These are phyloP conservation scores for Toxoplasma gondii DNA, from an alignment of 169 alveolate genomes.

Conservation along the genomic window DNA sequence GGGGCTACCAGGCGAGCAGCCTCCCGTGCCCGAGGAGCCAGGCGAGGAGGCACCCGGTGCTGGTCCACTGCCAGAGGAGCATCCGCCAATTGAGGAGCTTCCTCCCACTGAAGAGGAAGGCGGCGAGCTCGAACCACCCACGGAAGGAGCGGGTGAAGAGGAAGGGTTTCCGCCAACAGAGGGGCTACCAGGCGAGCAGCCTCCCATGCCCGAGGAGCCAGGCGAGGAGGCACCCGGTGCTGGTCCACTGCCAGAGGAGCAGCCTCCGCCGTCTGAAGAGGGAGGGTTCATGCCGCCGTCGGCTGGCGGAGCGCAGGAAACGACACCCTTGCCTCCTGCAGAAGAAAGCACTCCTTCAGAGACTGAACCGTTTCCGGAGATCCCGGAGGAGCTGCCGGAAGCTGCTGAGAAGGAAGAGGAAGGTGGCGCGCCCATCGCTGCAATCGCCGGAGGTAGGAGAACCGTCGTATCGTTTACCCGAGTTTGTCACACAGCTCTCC, in stretches of 20 bases:
- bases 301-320: not conserved
- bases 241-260: not conserved
- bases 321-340: not conserved
- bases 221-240: not conserved
- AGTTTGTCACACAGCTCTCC: no score
- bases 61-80: not conserved
- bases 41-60: not conserved
- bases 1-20: no score
- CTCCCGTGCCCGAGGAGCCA: not conserved
- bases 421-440: not conserved
- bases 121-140: not conserved
- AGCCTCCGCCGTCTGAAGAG: not conserved
- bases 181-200: no score
- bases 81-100: no score
- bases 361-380: not conserved
- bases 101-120: not conserved
- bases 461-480: not conserved
- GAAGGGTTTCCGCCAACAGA: not conserved
- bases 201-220: no score
- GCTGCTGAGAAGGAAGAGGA: not conserved
- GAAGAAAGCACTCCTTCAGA: not conserved
- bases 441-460: slow-evolving; percentile 39
- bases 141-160: not conserved
- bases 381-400: not conserved
- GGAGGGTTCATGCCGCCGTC: not conserved